phyloP scores from a whole-genome alignment of 192 early-diverging fungal genomes.

The Cetraspora pellucida region DNA sequence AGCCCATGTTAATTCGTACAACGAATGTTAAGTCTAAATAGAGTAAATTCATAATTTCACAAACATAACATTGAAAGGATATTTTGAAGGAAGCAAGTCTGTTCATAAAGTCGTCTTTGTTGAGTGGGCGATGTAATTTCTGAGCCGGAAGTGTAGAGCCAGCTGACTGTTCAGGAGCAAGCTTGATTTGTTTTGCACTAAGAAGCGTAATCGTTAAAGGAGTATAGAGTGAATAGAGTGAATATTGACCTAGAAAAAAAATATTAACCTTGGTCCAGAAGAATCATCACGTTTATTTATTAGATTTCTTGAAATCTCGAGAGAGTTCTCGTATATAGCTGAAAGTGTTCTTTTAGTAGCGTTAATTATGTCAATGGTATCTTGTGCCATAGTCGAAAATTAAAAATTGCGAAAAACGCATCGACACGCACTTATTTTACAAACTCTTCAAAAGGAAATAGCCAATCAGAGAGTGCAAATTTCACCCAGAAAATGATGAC shows the following conservation, averaged over 20 bases:
- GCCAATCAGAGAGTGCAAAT: no score
- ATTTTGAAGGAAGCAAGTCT: slow-evolving; percentile 27
- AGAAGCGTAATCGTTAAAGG: neutral
- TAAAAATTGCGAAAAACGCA: no score
- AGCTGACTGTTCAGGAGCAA: neutral
- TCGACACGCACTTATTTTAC: no score
- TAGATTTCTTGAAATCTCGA: neutral
- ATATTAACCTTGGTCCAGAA: neutral
- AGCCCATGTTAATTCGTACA: slow-evolving; percentile 24
- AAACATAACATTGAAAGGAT: slow-evolving; percentile 22
- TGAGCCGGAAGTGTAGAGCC: neutral
- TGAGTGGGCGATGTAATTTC: slow-evolving; percentile 20
- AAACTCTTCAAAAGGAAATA: no score
- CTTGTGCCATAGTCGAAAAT: neutral
- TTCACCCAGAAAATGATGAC: no score
- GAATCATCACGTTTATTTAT: neutral
- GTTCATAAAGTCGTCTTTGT: slow-evolving; percentile 13
- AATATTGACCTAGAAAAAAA: neutral
- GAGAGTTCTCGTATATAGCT: neutral
- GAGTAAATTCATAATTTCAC: neutral
- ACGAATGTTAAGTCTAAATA: neutral
- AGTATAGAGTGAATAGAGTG: neutral
- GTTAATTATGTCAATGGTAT: neutral
- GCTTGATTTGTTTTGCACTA: neutral
- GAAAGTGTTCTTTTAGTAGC: slow-evolving; percentile 6